Evolutionary conservation across 192 early-diverging fungal species (phyloP).

Genomic region (Kappamyces sp.): DNA sequence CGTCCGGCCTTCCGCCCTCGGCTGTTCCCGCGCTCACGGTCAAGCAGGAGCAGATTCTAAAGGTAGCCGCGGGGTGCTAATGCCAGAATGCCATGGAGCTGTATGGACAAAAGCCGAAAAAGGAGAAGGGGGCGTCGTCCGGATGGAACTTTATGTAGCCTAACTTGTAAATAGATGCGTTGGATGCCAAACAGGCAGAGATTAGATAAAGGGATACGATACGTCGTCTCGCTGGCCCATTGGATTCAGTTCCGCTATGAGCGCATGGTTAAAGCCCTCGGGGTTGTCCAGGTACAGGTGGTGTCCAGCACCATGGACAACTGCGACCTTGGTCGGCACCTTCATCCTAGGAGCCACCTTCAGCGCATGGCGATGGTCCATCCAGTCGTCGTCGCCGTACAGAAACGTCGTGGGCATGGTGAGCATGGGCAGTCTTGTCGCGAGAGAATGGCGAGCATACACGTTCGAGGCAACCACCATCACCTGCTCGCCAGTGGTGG

Average conservation of each 20-base stretch:
- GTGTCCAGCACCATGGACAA: slow-evolving; percentile 54
- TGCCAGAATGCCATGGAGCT: no score
- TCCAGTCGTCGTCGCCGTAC: slow-evolving; percentile 84
- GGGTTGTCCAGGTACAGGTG: slow-evolving; percentile 87
- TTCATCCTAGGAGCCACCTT: slow-evolving; percentile 32
- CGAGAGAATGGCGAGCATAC: slow-evolving; percentile 64
- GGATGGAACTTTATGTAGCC: no score
- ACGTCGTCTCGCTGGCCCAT: not conserved
- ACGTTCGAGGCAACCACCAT: slow-evolving; percentile 50
- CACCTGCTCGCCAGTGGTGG: slow-evolving; percentile 28
- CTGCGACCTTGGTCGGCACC: slow-evolving; percentile 47
- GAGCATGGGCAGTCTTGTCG: slow-evolving; percentile 52
- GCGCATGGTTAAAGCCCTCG: slow-evolving; percentile 54
- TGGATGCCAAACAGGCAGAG: no score
- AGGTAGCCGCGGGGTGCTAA: no score
- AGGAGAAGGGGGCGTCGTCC: no score
- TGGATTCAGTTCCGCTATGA: slow-evolving; percentile 47
- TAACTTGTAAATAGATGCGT: no score
- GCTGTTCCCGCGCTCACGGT: no score
- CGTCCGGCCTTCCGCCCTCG: no score
- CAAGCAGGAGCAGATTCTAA: no score
- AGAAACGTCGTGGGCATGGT: slow-evolving; percentile 71
- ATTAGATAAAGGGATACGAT: not conserved
- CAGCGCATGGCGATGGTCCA: slow-evolving; percentile 72
- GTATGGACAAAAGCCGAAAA: no score